Evolutionary conservation across 2,329 filamentous ascomycete genomes (phyloP), one percentile per base, ranked within the genome.

Genomic region (Rhynchosporium agropyri): DNA sequence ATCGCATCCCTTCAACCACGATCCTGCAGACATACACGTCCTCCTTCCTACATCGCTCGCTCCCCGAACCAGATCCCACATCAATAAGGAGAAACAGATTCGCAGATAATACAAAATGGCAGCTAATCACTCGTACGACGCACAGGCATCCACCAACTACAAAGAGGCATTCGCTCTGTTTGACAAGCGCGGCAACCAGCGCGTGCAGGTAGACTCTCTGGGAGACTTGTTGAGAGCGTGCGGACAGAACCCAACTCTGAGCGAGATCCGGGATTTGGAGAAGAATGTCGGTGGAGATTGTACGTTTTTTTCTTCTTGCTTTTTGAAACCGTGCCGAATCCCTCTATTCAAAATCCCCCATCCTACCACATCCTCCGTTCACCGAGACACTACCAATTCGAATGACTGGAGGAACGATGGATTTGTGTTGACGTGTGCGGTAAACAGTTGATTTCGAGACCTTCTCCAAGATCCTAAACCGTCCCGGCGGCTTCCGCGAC

Each of bases 111-210:
- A 31, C 28, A 58, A 26, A 58, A 58, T 58, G 56, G 45, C 56
- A 58, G 56, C 56, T 58, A 58, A 58, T 46, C 43, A 50, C 56
- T 33, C 70, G 38, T 72, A 73, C 70, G 73, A 74, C 58, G 66
- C 78, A 53, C 84, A 89, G 86, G 86, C 86, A 77, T 88, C 84
- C 66, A 98, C 94, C 82, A 98, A 99, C 89, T 99, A 98, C 91
- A 98, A 98, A 84, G 95, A 99, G 89, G 95, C 95, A 72, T 99
- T 99, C 81, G 93, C 93, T 74, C 90, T 99, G 77, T 99, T 98
- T 84, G 95, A 99, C 85, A 98, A 97, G 88, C 94, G 95, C 78
- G 95, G 95, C 76, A 96, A 91, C 76, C 93, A 94, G 76, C 93
- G 93, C 73, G 95, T 98, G 71, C 80, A 90, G 46, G 83, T 93